A percentile compares a stretch with the other conserved stretches of the same genome.
phyloP scores from a whole-genome alignment of 768 basidiomycete genomes.

The Collybiopsis confluens region DNA sequence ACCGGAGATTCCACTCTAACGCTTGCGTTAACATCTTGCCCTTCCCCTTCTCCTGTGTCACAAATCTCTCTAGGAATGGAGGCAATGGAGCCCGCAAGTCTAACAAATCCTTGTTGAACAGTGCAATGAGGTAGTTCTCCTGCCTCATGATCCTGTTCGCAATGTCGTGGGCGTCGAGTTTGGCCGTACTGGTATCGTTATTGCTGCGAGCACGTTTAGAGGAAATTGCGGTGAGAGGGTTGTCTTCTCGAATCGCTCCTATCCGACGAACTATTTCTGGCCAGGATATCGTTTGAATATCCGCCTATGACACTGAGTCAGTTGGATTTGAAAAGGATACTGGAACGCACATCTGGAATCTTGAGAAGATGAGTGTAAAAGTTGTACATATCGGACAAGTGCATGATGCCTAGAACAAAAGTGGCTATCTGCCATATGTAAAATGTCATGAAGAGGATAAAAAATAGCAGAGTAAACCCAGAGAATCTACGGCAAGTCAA shows the following conservation, averaged over 20 bases:
- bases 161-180: constrained; percentile 95
- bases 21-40: constrained; percentile 83
- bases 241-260: constrained; percentile 84
- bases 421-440: constrained; percentile 85
- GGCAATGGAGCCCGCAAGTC: constrained; percentile 86
- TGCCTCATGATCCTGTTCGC: constrained; percentile 97
- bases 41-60: constrained; percentile 44
- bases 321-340: constrained; percentile 4
- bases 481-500: constrained; percentile 55
- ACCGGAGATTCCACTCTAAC: constrained; percentile 95
- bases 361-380: constrained; percentile 94
- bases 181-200: constrained; percentile 69
- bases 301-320: constrained; percentile 50
- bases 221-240: constrained; percentile 86
- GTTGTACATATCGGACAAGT: constrained; percentile 90
- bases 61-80: constrained; percentile 43
- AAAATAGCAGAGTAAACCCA: constrained; percentile 79
- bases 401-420: constrained; percentile 69
- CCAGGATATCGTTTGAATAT: constrained; percentile 98
- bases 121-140: constrained; percentile 96
- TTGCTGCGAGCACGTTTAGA: constrained; percentile 46
- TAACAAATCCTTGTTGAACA: constrained; percentile 95
- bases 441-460: constrained; percentile 80
- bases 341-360: constrained; percentile 77
- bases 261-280: constrained; percentile 90